Percentiles rank a stretch among this genome's conserved stretches.
These are phyloP conservation scores for Fusarium camptoceras DNA, from an alignment of 2,329 filamentous ascomycete species.

Conservation along the genomic window DNA sequence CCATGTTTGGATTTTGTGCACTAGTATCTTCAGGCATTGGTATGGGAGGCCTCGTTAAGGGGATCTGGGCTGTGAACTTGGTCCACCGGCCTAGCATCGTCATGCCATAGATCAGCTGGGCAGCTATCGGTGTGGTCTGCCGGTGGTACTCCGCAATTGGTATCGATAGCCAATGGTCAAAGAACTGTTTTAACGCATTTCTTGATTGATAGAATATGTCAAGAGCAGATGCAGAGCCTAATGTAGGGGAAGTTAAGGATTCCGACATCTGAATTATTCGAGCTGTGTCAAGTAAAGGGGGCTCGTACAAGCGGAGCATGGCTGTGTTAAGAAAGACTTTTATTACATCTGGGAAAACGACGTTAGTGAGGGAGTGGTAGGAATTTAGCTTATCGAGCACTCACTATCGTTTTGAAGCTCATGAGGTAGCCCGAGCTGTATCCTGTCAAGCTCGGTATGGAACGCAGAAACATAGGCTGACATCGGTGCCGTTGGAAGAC, in stretches of 20 bases:
- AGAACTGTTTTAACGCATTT: constrained; percentile 60
- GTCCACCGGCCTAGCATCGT: constrained; percentile 65
- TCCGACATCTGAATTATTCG: constrained; percentile 58
- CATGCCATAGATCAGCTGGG: constrained; percentile 63
- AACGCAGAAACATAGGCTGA: constrained; percentile 61
- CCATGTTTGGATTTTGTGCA: constrained; percentile 29
- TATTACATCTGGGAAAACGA: constrained; percentile 51
- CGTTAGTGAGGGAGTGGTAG: accelerated
- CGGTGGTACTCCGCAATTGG: constrained; percentile 58
- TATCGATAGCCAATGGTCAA: constrained; percentile 61
- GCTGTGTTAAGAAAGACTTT: constrained; percentile 56
- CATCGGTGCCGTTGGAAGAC: constrained; percentile 55
- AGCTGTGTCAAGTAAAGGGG: constrained; percentile 56
- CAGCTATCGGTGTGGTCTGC: constrained; percentile 59
- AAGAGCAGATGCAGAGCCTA: constrained; percentile 56
- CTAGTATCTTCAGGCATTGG: constrained; percentile 46
- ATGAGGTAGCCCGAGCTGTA: constrained; percentile 52
- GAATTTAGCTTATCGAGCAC: constrained; percentile 4
- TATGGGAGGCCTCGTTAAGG: constrained; percentile 40
- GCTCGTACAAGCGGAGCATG: constrained; percentile 60
- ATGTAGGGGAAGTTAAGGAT: constrained; percentile 54
- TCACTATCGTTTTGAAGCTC: constrained; percentile 54
- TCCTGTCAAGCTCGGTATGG: constrained; percentile 58
- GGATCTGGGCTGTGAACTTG: constrained; percentile 57
- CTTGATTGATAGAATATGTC: constrained; percentile 64